These are phyloP conservation scores for Aspergillus sp. DNA, from an alignment of 2,329 filamentous ascomycete genomes.

Conservation along the genomic window DNA sequence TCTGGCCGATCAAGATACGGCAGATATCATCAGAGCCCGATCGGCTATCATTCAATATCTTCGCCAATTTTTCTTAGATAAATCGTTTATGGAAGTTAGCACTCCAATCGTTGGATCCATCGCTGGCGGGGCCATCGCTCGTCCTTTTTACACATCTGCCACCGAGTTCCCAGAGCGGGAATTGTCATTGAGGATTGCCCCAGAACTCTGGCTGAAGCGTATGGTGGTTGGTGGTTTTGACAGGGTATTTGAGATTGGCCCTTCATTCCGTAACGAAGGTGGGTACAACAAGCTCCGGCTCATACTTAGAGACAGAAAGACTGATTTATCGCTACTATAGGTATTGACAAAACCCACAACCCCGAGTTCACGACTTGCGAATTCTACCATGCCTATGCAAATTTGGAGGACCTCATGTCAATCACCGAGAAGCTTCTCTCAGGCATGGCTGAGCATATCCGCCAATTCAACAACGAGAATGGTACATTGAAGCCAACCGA, in stretches of 20 bases:
- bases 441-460: conserved; percentile 52
- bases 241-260: conserved; percentile 87
- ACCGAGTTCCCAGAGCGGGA: conserved; percentile 69
- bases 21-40: conserved; percentile 68
- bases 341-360: conserved; percentile 83
- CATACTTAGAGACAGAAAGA: too few species aligned
- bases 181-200: conserved; percentile 80
- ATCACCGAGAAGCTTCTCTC: conserved; percentile 70
- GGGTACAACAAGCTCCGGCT: conserved; percentile 7
- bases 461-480: conserved; percentile 35
- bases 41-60: conserved; percentile 70
- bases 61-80: conserved; percentile 66
- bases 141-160: conserved; percentile 76
- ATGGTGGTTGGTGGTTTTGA: conserved; percentile 85
- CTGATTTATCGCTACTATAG: conserved; percentile 21
- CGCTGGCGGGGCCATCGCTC: conserved; percentile 81
- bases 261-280: conserved; percentile 89
- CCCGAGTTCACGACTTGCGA: conserved; percentile 97
- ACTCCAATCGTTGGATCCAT: conserved; percentile 81
- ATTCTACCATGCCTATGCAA: conserved; percentile 85
- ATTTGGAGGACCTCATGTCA: conserved; percentile 67
- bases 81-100: conserved; percentile 78
- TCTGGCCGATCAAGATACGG: conserved; percentile 65
- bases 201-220: conserved; percentile 91
- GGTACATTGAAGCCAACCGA: conserved; percentile 45